A percentile compares a stretch with the other conserved stretches of the same genome.
Evolutionary conservation across 139 green algal genomes (phyloP).

Genomic region (Trebouxia sp.): DNA sequence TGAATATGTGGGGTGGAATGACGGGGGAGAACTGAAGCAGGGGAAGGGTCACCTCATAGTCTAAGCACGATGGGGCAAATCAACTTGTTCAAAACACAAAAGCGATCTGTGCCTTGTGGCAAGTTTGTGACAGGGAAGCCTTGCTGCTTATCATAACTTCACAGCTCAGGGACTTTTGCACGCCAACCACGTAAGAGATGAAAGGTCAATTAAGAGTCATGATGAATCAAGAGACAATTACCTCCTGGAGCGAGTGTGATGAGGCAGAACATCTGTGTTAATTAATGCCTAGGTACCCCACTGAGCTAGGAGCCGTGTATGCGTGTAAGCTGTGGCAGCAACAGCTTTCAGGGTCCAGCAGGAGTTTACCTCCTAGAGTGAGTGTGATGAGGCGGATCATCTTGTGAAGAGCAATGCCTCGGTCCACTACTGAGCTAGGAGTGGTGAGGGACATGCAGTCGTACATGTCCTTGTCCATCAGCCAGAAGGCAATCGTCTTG

Average conservation of each 20-base stretch:
- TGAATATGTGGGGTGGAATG: no score
- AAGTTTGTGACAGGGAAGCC: no score
- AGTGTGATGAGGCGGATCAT: conserved; percentile 93
- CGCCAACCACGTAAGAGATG: no score
- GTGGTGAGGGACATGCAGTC: conserved; percentile 81
- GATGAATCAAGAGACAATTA: neutral
- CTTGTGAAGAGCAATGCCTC: conserved; percentile 98
- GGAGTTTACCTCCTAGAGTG: conserved; percentile 68
- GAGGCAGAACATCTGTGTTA: conserved; percentile 93
- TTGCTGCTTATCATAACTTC: no score
- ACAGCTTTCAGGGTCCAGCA: no score
- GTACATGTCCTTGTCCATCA: conserved; percentile 99
- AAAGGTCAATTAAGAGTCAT: no score
- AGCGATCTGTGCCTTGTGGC: no score
- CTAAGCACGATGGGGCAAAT: no score
- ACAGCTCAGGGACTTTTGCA: no score
- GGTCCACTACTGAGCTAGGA: conserved; percentile 69
- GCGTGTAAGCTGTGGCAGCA: neutral
- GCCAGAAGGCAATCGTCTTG: conserved; percentile 99
- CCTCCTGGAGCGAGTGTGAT: conserved; percentile 89
- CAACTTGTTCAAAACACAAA: no score
- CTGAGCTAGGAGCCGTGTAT: conserved; percentile 31
- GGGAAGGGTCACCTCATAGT: no score
- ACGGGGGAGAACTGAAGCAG: no score
- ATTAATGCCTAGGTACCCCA: conserved; percentile 92